Base-by-base conservation (phyloP, 371 early-diverging fungal species). In the Massospora cicadina region DNA sequence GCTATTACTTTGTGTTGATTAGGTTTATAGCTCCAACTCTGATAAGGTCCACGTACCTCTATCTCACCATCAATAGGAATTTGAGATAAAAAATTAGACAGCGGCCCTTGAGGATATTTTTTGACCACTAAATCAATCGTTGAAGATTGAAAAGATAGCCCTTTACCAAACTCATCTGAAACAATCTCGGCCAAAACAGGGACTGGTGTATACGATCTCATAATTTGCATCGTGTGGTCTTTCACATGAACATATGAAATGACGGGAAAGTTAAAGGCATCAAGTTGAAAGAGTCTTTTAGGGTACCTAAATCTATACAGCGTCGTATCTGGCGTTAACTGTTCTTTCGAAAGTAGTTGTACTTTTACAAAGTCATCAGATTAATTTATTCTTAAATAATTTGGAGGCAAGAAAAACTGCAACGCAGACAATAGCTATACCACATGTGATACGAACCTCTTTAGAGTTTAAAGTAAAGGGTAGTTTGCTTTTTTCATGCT, bases 1-100 rank as follows among this genome's bases (percentile, higher is more conserved):
- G 28, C 26, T 3, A 57, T 10, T 57, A 25, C 7, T 43, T 17
- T 43, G 17, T 43, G 17, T 43, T 43, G 43, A 17, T 43, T 43
- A 17, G 43, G 43, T 43, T 10, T 43, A 17, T 43, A 43, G 17
- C 43, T 43, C 43, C 43, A 25, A 23, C 23, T 57, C 13, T 57
- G 28, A n/a, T 57, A 57, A 57, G 58, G 58, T 57, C 58, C 58
- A 0, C 58, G 23, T n/a, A 57, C n/a, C 28, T 57, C 58, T 3
- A 57, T 27, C 26, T 57, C 28, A 3, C 28, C 58, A 25, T 26
- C 58, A 12, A 57, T 27, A 25, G 23, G 12, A 12, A 25, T 57
- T 23, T 27, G 58, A n/a, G 28, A 57, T 27, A 57, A 57, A 57
- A 57, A 57, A 12, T 57, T 23, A 12, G 25, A 25, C 58, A 57